Conservation (phyloP, 192 early-diverging fungal genomes). For the Mortierella alpina region DNA sequence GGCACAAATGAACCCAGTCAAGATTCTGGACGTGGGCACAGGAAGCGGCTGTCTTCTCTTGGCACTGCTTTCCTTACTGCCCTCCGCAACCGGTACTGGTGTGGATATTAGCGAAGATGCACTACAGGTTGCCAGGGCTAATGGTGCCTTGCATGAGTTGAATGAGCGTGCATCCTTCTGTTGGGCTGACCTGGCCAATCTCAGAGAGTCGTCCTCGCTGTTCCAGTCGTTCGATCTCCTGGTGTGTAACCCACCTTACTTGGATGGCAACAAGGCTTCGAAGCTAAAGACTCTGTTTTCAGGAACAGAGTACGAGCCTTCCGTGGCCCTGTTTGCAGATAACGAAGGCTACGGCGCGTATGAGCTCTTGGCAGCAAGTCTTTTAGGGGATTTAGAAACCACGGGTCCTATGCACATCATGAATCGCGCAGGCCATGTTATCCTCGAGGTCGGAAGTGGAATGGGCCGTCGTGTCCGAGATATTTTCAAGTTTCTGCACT, state of each 20-base stretch:
- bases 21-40: slow-evolving; percentile 78
- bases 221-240: slow-evolving; percentile 66
- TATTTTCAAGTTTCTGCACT: slow-evolving; percentile 61
- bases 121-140: slow-evolving; percentile 63
- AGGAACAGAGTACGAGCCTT: slow-evolving; percentile 66
- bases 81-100: slow-evolving; percentile 62
- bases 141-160: slow-evolving; percentile 55
- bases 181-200: slow-evolving; percentile 56
- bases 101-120: slow-evolving; percentile 72
- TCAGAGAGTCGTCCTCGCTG: slow-evolving; percentile 39
- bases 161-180: slow-evolving; percentile 48
- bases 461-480: slow-evolving; percentile 64
- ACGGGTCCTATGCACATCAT: slow-evolving; percentile 31
- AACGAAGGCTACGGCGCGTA: slow-evolving; percentile 75
- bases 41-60: slow-evolving; percentile 79
- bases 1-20: background rate
- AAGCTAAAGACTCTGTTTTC: slow-evolving; percentile 48
- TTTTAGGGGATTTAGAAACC: slow-evolving; percentile 7
- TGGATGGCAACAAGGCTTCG: slow-evolving; percentile 49
- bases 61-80: slow-evolving; percentile 56
- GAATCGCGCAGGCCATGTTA: slow-evolving; percentile 42
- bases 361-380: slow-evolving; percentile 50
- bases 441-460: slow-evolving; percentile 70
- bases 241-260: slow-evolving; percentile 82
- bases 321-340: slow-evolving; percentile 71